These are phyloP conservation scores for Hippophae gyantsensis DNA, from an alignment of 306 rosid genomes.

Conservation along the genomic window DNA sequence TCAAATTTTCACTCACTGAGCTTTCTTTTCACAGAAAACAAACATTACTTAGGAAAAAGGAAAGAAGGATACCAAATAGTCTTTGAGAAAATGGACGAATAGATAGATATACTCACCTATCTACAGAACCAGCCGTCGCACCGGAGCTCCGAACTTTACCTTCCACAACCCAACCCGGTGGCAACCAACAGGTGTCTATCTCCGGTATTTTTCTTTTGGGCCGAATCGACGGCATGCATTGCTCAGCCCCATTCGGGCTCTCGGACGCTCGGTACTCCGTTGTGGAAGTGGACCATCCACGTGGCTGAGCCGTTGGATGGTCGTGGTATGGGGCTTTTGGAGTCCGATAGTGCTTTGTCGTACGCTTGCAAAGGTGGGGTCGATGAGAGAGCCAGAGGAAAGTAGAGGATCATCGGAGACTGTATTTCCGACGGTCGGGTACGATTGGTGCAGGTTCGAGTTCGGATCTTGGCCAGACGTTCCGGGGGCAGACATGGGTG, in stretches of 20 bases:
- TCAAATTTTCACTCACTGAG: not conserved
- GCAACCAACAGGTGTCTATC: conserved; percentile 33
- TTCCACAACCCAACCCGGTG: conserved; percentile 32
- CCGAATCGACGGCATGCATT: not conserved
- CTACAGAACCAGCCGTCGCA: conserved; percentile 39
- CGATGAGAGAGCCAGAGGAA: conserved; percentile 29
- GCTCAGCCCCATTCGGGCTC: conserved; percentile 11
- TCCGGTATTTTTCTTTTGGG: conserved; percentile 9
- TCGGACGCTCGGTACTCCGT: conserved; percentile 7
- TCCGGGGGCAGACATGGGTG: not conserved
- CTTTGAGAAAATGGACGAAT: not conserved
- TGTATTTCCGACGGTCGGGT: not conserved
- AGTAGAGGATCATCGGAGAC: conserved; percentile 30
- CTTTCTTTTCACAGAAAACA: conserved; percentile 3
- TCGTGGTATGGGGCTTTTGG: not conserved
- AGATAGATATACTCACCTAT: conserved; percentile 22
- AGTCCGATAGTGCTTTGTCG: not conserved
- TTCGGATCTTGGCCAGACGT: conserved; percentile 10
- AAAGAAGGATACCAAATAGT: not conserved
- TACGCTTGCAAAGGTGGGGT: conserved; percentile 13
- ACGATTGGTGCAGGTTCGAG: not conserved
- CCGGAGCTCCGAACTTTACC: conserved; percentile 49
- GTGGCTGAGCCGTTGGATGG: not conserved
- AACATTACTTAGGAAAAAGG: not conserved
- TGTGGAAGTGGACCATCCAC: conserved; percentile 4